These are phyloP conservation scores for Scenedesmus sp. DNA, from an alignment of 163 green algal genomes.

Conservation along the genomic window DNA sequence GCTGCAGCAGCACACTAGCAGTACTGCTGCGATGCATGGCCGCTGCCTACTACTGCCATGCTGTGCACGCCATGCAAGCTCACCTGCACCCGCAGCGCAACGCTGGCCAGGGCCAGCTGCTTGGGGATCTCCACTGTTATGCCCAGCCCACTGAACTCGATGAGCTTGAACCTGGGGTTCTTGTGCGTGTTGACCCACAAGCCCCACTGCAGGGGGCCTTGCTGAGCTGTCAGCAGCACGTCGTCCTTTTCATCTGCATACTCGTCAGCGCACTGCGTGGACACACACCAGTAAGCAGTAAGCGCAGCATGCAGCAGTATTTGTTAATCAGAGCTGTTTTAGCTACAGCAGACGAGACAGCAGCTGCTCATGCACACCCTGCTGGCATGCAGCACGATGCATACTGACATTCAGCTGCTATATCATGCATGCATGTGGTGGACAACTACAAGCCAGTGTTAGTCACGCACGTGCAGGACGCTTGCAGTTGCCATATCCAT, in stretches of 20 bases:
- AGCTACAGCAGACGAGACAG: neutral
- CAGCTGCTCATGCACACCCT: neutral
- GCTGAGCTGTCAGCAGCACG: slow-evolving; percentile 25
- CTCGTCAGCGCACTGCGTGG: slow-evolving; percentile 37
- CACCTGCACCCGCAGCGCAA: slow-evolving; percentile 74
- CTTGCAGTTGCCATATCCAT: slow-evolving; percentile 20
- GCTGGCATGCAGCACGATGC: neutral
- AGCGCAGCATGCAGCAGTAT: neutral
- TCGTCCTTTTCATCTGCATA: slow-evolving; percentile 39
- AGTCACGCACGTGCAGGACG: slow-evolving; percentile 23
- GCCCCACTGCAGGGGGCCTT: slow-evolving; percentile 49
- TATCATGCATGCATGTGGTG: neutral
- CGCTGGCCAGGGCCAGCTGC: slow-evolving; percentile 77
- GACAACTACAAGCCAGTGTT: neutral
- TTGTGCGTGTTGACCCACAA: slow-evolving; percentile 82
- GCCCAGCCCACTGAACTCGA: slow-evolving; percentile 74
- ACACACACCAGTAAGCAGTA: slow-evolving; percentile 19
- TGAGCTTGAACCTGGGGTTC: slow-evolving; percentile 77
- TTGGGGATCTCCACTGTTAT: slow-evolving; percentile 80
- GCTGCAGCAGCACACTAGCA: neutral
- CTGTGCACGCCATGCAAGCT: neutral
- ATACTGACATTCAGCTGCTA: neutral
- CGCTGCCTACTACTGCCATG: neutral
- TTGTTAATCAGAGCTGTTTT: neutral
- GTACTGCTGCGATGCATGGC: neutral